phyloP scores from a whole-genome alignment of 2,329 filamentous ascomycete species.

The Neofusicoccum umdonicola region DNA sequence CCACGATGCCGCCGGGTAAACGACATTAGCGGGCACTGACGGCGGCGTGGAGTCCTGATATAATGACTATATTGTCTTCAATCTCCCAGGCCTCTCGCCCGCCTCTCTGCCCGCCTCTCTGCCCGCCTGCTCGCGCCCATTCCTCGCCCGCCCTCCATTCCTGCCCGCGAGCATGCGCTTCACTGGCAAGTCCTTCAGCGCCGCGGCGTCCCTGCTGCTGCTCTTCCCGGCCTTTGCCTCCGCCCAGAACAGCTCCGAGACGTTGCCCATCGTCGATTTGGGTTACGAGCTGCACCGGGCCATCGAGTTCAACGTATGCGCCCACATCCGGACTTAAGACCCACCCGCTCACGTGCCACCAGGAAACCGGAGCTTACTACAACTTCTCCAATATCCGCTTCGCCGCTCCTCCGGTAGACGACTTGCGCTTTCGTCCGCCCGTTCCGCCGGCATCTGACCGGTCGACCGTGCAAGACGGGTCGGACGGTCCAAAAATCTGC shows the following conservation, averaged over 20 bases:
- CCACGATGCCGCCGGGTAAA: neutral
- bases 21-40: neutral
- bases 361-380: slow-evolving; percentile 44
- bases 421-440: slow-evolving; percentile 53
- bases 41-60: neutral
- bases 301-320: slow-evolving; percentile 1
- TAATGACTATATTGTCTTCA: neutral
- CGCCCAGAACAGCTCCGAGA: neutral
- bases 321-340: neutral
- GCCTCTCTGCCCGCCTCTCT: too few species aligned
- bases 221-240: neutral
- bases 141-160: too few species aligned
- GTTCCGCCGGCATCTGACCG: slow-evolving; percentile 44
- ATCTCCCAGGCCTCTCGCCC: too few species aligned
- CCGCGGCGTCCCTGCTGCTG: neutral
- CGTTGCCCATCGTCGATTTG: slow-evolving; percentile 11
- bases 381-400: slow-evolving; percentile 59
- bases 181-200: neutral
- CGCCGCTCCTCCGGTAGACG: slow-evolving; percentile 52
- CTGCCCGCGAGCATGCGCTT: neutral
- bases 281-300: slow-evolving; percentile 13
- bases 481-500: slow-evolving; percentile 22
- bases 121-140: too few species aligned
- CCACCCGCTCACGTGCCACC: slow-evolving; percentile 37
- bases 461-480: slow-evolving; percentile 46